A percentile compares a stretch with the other conserved stretches of the same genome.
Evolutionary conservation across 768 basidiomycete genomes (phyloP).

Genomic region (Hypholoma fasciculare): DNA sequence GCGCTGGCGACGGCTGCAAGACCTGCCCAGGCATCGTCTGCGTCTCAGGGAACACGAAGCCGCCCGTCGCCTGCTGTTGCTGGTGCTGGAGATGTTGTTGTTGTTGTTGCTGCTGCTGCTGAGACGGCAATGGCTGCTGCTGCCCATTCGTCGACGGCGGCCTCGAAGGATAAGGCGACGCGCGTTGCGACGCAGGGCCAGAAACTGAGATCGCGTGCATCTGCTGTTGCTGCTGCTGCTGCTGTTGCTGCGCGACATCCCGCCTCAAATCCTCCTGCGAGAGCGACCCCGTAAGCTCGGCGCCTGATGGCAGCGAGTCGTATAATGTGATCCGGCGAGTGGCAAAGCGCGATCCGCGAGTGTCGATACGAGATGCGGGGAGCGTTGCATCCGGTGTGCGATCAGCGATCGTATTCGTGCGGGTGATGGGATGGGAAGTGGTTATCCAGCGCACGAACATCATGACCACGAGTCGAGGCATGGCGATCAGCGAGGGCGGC

Average conservation of each 20-base stretch:
- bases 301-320: too few relatives aligned
- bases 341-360: too few relatives aligned
- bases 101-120: conserved; percentile 2
- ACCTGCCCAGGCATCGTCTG: conserved; percentile 5
- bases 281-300: conserved; percentile 4
- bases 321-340: too few relatives aligned
- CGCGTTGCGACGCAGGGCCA: conserved; percentile 5
- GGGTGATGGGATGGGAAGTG: too few relatives aligned
- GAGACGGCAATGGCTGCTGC: conserved; percentile 17
- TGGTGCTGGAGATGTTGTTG: conserved; percentile 8
- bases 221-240: not conserved
- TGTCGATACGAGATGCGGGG: too few relatives aligned
- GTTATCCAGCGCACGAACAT: too few relatives aligned
- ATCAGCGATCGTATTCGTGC: too few relatives aligned
- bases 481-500: too few relatives aligned
- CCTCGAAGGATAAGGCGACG: conserved; percentile 7
- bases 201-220: not conserved
- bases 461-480: too few relatives aligned
- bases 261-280: conserved; percentile 8
- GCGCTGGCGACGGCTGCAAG: not conserved
- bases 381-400: too few relatives aligned
- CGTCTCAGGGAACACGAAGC: conserved; percentile 5
- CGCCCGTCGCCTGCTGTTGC: not conserved
- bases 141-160: conserved; percentile 3
- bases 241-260: conserved; percentile 6